Evolutionary conservation across 1,284 basidiomycete species (phyloP).

Genomic region (Exsudoporus floridanus): DNA sequence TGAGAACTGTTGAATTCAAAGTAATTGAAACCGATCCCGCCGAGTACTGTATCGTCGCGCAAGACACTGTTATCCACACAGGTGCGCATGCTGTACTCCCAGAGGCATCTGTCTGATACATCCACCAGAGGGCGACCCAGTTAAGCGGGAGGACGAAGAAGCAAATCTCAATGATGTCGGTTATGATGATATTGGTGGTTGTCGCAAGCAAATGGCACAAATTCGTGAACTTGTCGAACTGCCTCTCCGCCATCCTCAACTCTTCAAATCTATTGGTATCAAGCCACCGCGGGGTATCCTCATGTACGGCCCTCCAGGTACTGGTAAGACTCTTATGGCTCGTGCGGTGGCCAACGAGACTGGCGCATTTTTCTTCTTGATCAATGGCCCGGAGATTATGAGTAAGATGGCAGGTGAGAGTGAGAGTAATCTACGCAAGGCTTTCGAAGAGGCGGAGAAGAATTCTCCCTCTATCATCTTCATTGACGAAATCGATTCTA

Average conservation of each 20-base stretch:
- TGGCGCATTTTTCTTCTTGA: slow-evolving; percentile 99
- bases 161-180: slow-evolving; percentile 95
- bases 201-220: slow-evolving; percentile 99
- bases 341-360: slow-evolving; percentile 99
- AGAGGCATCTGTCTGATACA: slow-evolving; percentile 16
- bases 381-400: slow-evolving; percentile 99
- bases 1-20: slow-evolving; percentile 99
- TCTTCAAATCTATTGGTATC: slow-evolving; percentile 99
- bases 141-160: slow-evolving; percentile 99
- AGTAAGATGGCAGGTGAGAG: slow-evolving; percentile 99
- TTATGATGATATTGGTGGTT: slow-evolving; percentile 99
- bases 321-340: slow-evolving; percentile 98
- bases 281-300: slow-evolving; percentile 98
- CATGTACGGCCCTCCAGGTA: slow-evolving; percentile 96
- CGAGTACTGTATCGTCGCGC: slow-evolving; percentile 96
- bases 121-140: slow-evolving; percentile 87
- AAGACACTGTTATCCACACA: slow-evolving; percentile 95
- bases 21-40: slow-evolving; percentile 94
- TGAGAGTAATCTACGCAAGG: slow-evolving; percentile 96
- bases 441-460: slow-evolving; percentile 99
- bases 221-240: slow-evolving; percentile 99
- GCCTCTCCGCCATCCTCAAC: slow-evolving; percentile 95
- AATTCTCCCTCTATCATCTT: slow-evolving; percentile 99
- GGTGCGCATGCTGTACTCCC: slow-evolving; percentile 42
- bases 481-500: slow-evolving; percentile 99